Percentiles rank a stretch among this genome's conserved stretches.
Conservation (phyloP, 192 early-diverging fungal species). For the Backusella sp. region DNA sequence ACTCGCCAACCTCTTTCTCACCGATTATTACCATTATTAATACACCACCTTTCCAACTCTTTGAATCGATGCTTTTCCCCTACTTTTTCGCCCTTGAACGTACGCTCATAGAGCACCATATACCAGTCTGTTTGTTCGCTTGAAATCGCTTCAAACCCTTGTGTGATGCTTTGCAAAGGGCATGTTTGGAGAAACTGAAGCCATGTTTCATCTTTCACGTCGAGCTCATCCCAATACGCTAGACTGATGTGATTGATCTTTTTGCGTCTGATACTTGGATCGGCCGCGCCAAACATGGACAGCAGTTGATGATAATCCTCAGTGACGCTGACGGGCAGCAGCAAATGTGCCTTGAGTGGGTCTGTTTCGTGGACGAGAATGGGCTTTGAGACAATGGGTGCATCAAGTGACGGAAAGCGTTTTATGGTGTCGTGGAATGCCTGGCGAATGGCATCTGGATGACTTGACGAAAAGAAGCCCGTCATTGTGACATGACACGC, state of each 20-base stretch:
- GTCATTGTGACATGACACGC: conserved; percentile 11
- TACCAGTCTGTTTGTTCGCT: not conserved
- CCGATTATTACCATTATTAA: conserved; percentile 2
- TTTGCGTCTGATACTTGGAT: not conserved
- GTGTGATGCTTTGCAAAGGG: not conserved
- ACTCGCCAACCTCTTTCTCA: not conserved
- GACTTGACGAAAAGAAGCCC: not conserved
- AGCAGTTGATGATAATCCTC: not conserved
- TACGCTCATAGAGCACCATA: conserved; percentile 14
- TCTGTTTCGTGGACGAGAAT: not conserved
- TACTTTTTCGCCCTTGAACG: not conserved
- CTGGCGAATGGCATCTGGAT: not conserved
- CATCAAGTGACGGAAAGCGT: not conserved
- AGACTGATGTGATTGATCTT: conserved; percentile 17
- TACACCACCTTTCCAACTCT: not conserved
- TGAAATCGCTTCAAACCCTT: not conserved
- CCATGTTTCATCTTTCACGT: not conserved
- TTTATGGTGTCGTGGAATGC: not conserved
- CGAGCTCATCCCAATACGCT: conserved; percentile 29
- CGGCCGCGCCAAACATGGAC: not conserved
- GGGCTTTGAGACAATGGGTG: not conserved
- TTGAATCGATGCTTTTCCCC: conserved; percentile 9
- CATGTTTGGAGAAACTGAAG: not conserved
- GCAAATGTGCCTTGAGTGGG: not conserved
- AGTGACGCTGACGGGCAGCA: not conserved